Percentiles rank a stretch among this genome's conserved stretches.
Evolutionary conservation across 192 early-diverging fungal species (phyloP).

Genomic region (Phycomyces nitens): DNA sequence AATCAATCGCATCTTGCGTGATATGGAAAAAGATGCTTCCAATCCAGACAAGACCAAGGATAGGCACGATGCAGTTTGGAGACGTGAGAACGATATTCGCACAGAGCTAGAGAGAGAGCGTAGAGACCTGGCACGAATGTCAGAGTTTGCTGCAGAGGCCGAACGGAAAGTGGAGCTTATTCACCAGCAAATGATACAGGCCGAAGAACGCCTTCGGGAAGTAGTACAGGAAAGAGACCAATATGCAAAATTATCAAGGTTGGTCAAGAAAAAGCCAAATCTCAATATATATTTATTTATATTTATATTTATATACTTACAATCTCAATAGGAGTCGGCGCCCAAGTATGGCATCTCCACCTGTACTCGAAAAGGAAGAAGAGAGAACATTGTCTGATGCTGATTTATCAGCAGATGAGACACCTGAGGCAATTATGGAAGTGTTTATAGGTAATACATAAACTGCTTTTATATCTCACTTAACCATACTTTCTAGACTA

Average conservation of each 20-base stretch:
- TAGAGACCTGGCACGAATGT: constrained; percentile 6
- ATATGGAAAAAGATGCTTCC: constrained; percentile 45
- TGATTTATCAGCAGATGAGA: neutral
- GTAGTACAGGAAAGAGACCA: constrained; percentile 16
- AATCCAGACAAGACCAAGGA: constrained; percentile 58
- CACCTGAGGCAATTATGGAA: neutral
- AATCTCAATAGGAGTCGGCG: neutral
- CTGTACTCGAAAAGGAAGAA: neutral
- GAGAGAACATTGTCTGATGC: neutral
- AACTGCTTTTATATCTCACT: neutral
- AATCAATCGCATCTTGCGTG: constrained; percentile 72
- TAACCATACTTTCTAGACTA: constrained; percentile 33
- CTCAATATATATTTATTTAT: neutral
- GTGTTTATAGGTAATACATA: neutral
- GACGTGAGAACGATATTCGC: constrained; percentile 34
- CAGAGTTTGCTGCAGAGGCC: constrained; percentile 1
- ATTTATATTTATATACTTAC: neutral
- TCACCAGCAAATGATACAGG: constrained; percentile 13
- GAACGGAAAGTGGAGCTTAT: constrained; percentile 17
- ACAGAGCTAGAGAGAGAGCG: constrained; percentile 25
- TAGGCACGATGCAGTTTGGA: constrained; percentile 43
- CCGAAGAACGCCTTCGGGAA: constrained; percentile 26
- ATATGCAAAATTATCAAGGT: constrained; percentile 2
- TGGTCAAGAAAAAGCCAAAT: constrained; percentile 1
- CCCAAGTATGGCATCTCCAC: neutral